phyloP scores from a whole-genome alignment of 306 rosid genomes.

The Hylodesmum podocarpum region DNA sequence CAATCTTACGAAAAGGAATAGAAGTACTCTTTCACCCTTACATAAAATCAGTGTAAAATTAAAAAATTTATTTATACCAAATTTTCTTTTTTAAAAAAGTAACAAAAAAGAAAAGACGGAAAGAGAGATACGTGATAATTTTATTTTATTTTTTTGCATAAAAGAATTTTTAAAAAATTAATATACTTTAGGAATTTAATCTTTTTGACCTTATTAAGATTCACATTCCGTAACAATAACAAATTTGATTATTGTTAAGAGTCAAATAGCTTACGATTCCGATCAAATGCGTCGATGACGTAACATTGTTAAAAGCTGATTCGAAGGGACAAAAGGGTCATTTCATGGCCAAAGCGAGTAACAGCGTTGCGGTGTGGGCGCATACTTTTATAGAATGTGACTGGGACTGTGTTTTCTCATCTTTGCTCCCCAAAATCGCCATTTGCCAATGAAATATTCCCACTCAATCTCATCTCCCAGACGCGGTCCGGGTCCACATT shows the following conservation, averaged over 20 bases:
- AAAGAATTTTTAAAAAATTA: no score
- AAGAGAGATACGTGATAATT: no score
- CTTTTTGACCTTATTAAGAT: neutral
- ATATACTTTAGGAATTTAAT: no score
- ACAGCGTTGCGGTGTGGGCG: neutral
- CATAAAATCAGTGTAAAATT: no score
- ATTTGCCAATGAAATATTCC: neutral
- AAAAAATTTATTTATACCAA: neutral
- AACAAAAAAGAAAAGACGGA: no score
- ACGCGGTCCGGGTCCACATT: neutral
- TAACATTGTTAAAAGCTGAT: neutral
- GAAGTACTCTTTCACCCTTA: neutral
- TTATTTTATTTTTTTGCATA: no score
- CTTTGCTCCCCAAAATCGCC: neutral
- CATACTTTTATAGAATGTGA: constrained; percentile 20
- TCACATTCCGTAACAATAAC: neutral
- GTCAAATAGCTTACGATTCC: constrained; percentile 4
- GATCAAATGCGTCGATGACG: neutral
- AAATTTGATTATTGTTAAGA: neutral
- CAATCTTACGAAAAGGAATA: neutral
- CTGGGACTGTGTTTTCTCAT: neutral
- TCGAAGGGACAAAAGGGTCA: constrained; percentile 8
- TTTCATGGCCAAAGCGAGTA: constrained; percentile 20
- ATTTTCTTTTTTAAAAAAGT: no score
- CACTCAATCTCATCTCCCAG: neutral